Percentiles rank a stretch among this genome's conserved stretches.
Conservation (phyloP, 192 early-diverging fungal genomes). For the Gigaspora rosea region DNA sequence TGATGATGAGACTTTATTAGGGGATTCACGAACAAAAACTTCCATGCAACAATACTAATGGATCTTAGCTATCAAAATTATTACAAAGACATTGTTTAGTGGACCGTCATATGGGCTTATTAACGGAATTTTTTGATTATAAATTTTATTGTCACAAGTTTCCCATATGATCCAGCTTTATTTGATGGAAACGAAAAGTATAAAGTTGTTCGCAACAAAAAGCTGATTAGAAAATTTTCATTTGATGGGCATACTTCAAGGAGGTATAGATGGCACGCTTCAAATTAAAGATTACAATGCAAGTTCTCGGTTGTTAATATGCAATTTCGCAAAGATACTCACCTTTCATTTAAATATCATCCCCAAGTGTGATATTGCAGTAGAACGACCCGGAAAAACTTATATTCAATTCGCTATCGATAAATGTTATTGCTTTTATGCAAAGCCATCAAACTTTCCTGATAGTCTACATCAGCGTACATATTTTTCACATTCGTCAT, state of each 20-base stretch:
- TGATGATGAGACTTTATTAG: background rate
- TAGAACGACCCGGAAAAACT: background rate
- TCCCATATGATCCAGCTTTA: background rate
- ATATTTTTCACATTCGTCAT: no score
- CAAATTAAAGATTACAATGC: background rate
- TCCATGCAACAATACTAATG: background rate
- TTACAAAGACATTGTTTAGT: background rate
- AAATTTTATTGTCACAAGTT: background rate
- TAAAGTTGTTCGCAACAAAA: background rate
- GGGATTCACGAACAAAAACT: background rate
- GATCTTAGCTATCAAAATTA: background rate
- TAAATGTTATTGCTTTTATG: slow-evolving; percentile 16
- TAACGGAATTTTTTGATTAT: background rate
- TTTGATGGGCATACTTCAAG: slow-evolving; percentile 4
- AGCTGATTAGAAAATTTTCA: no score
- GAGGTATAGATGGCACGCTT: slow-evolving; percentile 4
- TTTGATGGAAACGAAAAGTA: background rate
- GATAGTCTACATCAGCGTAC: no score
- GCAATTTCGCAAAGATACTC: background rate
- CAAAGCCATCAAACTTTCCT: background rate
- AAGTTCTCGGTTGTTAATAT: background rate
- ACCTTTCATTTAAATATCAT: slow-evolving; percentile 3
- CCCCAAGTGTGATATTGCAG: background rate
- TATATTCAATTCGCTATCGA: slow-evolving; percentile 9
- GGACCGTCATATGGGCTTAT: background rate